phyloP scores from a whole-genome alignment of 352 stramenopile genomes.

The Phytophthora meadii region DNA sequence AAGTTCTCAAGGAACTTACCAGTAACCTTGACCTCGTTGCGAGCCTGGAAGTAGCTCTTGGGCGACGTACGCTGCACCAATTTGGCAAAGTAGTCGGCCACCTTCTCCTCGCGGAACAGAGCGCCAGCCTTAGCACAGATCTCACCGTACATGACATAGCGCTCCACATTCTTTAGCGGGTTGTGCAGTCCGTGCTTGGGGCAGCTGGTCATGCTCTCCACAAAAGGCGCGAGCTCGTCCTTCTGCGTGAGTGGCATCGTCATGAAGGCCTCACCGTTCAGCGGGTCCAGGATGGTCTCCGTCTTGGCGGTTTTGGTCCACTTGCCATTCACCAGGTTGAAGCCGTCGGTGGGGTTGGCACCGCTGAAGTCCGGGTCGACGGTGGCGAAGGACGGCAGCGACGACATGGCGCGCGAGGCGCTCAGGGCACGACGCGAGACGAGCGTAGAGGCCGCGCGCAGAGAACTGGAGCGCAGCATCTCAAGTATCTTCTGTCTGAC shows the following conservation, averaged over 20 bases:
- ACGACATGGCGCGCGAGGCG: conserved; percentile 55
- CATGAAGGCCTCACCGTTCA: conserved; percentile 96
- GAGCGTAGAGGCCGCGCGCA: conserved; percentile 37
- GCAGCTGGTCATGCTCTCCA: conserved; percentile 91
- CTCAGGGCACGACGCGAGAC: conserved; percentile 29
- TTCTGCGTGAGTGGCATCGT: conserved; percentile 93
- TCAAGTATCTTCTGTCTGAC: conserved; percentile 7
- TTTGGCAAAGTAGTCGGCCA: conserved; percentile 96
- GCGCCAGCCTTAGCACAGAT: conserved; percentile 85
- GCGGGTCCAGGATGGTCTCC: conserved; percentile 92
- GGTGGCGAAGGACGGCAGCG: conserved; percentile 91
- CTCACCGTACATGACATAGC: conserved; percentile 90
- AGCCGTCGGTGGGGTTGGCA: conserved; percentile 77
- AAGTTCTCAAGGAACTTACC: conserved; percentile 99
- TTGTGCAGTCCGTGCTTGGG: conserved; percentile 99
- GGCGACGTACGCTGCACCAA: conserved; percentile 97
- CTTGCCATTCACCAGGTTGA: conserved; percentile 94
- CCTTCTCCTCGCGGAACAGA: conserved; percentile 86
- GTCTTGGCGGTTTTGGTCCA: conserved; percentile 81
- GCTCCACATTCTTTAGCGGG: conserved; percentile 97
- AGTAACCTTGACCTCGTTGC: conserved; percentile 92
- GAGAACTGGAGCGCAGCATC: conserved; percentile 35
- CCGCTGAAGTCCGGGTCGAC: conserved; percentile 92
- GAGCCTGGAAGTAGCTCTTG: conserved; percentile 97
- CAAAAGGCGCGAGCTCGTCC: conserved; percentile 92